Evolutionary conservation across 768 basidiomycete genomes (phyloP).

Genomic region (Lactifluus echinatus): DNA sequence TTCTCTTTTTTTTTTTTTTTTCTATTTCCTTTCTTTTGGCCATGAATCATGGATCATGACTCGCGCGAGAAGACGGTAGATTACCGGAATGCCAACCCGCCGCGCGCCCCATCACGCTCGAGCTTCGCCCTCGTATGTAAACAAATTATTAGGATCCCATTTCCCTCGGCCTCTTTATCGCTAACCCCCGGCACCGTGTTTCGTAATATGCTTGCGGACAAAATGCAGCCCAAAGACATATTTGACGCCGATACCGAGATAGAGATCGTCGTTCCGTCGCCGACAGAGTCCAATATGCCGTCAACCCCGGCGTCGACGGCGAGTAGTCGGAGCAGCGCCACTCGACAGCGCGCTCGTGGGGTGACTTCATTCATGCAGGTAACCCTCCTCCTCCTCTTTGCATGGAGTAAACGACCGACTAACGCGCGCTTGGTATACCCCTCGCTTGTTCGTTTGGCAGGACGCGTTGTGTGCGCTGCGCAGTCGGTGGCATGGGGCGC

Average conservation of each 20-base stretch:
- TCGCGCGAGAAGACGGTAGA: constrained; percentile 18
- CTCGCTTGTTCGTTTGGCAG: not conserved
- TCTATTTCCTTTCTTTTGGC: too few relatives aligned
- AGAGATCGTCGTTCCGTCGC: constrained; percentile 17
- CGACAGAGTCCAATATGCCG: constrained; percentile 1
- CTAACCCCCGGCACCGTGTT: too few relatives aligned
- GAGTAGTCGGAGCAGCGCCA: not conserved
- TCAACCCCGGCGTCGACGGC: not conserved
- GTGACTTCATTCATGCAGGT: constrained; percentile 11
- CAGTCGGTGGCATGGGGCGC: constrained; percentile 2
- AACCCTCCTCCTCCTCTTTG: not conserved
- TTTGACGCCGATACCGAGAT: constrained; percentile 17
- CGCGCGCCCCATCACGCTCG: constrained; percentile 14
- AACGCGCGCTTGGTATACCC: not conserved
- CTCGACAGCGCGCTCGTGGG: not conserved
- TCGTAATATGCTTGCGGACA: too few relatives aligned
- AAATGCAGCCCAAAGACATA: constrained; percentile 17
- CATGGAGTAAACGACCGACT: not conserved
- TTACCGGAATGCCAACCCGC: constrained; percentile 11
- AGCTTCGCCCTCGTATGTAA: constrained; percentile 20
- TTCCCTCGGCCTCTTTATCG: too few relatives aligned
- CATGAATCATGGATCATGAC: not conserved
- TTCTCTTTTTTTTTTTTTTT: not conserved
- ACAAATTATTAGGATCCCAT: not conserved
- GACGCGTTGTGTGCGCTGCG: constrained; percentile 6